These are phyloP conservation scores for Punica granatum DNA, from an alignment of 345 rosid species.

Conservation along the genomic window DNA sequence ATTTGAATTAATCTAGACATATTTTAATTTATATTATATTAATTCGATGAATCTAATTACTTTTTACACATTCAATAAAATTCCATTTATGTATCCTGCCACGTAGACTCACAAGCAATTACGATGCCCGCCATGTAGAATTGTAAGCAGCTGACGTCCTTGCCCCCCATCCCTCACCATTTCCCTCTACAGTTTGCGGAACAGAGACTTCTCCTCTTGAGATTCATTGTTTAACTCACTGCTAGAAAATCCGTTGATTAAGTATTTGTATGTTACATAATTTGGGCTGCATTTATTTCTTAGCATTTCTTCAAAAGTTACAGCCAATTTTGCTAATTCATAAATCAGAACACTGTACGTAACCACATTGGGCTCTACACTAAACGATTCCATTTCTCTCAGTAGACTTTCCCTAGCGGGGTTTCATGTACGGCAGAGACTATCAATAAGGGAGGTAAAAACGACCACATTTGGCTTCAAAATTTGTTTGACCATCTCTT, in stretches of 20 bases:
- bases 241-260: constrained; percentile 58
- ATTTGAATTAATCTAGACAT: too few species aligned
- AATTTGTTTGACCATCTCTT: constrained; percentile 48
- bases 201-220: constrained; percentile 28
- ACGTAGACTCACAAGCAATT: too few species aligned
- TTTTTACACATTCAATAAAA: too few species aligned
- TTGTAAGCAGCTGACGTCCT: constrained; percentile 48
- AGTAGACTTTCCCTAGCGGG: constrained; percentile 37
- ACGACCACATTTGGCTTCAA: constrained; percentile 77
- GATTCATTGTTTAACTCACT: constrained; percentile 19
- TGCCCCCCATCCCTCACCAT: constrained; percentile 57
- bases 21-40: too few species aligned
- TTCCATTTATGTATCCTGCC: too few species aligned
- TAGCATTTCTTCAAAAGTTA: constrained; percentile 70
- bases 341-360: constrained; percentile 71
- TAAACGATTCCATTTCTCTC: constrained; percentile 45
- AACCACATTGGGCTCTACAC: constrained; percentile 65
- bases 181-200: constrained; percentile 36
- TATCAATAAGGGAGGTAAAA: constrained; percentile 66
- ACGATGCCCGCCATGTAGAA: too few species aligned
- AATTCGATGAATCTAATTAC: too few species aligned
- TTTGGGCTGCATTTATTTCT: constrained; percentile 54
- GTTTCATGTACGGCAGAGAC: constrained; percentile 55
- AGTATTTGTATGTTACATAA: constrained; percentile 57
- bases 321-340: constrained; percentile 47